Conservation (phyloP, 192 early-diverging fungal genomes). For the Mortierella antarctica region DNA sequence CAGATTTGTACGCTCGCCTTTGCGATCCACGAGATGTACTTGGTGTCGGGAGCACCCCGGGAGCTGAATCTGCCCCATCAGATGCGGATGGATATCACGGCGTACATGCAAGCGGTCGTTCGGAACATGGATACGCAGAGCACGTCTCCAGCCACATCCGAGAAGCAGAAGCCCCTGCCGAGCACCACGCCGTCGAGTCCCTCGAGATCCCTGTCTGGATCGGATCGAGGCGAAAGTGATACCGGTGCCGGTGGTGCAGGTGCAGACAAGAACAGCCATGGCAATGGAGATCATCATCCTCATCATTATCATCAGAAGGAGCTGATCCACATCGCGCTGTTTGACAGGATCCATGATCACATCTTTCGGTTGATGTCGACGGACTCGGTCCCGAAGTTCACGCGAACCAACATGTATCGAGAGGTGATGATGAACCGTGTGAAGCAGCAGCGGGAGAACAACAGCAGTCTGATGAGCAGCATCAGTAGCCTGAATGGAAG, state of each 20-base stretch:
- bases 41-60: slow-evolving; percentile 54
- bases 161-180: neutral
- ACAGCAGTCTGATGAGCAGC: neutral
- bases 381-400: slow-evolving; percentile 82
- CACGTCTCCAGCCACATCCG: neutral
- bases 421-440: slow-evolving; percentile 52
- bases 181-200: slow-evolving; percentile 19
- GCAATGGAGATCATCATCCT: too few species aligned
- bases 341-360: slow-evolving; percentile 72
- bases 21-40: slow-evolving; percentile 61
- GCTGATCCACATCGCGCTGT: slow-evolving; percentile 56
- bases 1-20: slow-evolving; percentile 63
- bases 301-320: slow-evolving; percentile 5
- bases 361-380: slow-evolving; percentile 79
- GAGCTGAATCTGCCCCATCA: slow-evolving; percentile 67
- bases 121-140: slow-evolving; percentile 34
- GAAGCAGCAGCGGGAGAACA: slow-evolving; percentile 14
- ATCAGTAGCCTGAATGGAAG: neutral
- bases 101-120: slow-evolving; percentile 60
- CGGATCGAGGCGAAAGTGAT: neutral
- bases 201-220: slow-evolving; percentile 16
- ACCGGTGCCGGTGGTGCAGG: neutral
- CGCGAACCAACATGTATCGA: slow-evolving; percentile 66
- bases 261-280: too few species aligned
- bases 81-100: slow-evolving; percentile 58